A percentile compares a stretch with the other conserved stretches of the same genome.
phyloP scores from a whole-genome alignment of 768 basidiomycete species.

The Termitomyces sp. region DNA sequence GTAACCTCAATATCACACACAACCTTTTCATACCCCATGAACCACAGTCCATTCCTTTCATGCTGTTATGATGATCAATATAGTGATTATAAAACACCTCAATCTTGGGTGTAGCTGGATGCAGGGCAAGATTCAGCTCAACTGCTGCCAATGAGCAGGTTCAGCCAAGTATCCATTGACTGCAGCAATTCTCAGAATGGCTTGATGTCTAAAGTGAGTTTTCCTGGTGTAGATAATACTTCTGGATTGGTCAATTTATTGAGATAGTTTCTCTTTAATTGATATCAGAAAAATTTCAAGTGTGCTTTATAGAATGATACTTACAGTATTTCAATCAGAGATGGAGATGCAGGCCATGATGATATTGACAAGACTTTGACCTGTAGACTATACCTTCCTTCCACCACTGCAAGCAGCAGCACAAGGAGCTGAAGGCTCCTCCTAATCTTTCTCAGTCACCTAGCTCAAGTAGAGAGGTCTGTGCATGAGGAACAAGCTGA shows the following conservation, averaged over 20 bases:
- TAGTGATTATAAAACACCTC: slow-evolving; percentile 84
- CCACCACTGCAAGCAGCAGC: slow-evolving; percentile 9
- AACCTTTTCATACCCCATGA: slow-evolving; percentile 79
- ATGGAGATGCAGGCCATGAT: slow-evolving; percentile 62
- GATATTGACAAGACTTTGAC: slow-evolving; percentile 59
- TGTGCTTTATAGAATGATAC: slow-evolving; percentile 21
- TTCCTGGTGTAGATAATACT: slow-evolving; percentile 26
- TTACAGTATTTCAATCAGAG: slow-evolving; percentile 63
- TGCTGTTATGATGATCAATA: slow-evolving; percentile 27
- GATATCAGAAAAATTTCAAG: background rate
- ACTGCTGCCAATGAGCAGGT: slow-evolving; percentile 52
- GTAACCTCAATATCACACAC: slow-evolving; percentile 72
- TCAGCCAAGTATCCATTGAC: slow-evolving; percentile 44
- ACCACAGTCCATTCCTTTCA: slow-evolving; percentile 40
- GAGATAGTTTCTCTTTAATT: slow-evolving; percentile 75
- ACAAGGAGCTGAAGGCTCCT: slow-evolving; percentile 14
- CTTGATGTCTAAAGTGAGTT: slow-evolving; percentile 48
- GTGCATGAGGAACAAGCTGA: background rate
- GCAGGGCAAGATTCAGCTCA: slow-evolving; percentile 72
- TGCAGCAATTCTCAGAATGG: slow-evolving; percentile 48
- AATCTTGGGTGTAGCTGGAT: slow-evolving; percentile 75
- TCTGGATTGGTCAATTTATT: slow-evolving; percentile 57
- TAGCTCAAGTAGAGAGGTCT: background rate
- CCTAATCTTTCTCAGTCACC: slow-evolving; percentile 9
- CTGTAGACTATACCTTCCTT: slow-evolving; percentile 32